phyloP scores from a whole-genome alignment of 495 filamentous ascomycete species.

The Penicillium robsamsonii region DNA sequence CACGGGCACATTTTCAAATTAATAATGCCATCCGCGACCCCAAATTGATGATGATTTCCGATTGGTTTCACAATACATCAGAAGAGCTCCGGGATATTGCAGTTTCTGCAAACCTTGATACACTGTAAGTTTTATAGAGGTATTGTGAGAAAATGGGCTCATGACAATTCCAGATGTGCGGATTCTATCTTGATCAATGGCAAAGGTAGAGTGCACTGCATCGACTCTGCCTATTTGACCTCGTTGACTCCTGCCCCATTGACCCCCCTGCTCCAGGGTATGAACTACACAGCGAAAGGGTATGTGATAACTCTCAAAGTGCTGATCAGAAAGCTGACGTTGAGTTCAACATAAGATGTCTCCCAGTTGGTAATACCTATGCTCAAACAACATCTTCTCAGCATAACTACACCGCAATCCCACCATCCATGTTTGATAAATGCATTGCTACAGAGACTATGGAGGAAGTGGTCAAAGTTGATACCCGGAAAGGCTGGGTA shows the following conservation, averaged over 20 bases:
- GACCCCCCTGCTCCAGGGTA: conserved; percentile 18
- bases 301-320: not conserved
- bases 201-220: conserved; percentile 42
- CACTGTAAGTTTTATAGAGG: conserved; percentile 1
- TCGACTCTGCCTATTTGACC: conserved; percentile 21
- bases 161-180: conserved; percentile 18
- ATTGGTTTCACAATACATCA: conserved; percentile 43
- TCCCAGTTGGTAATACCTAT: not conserved
- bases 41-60: conserved; percentile 37
- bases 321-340: not conserved
- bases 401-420: conserved; percentile 1
- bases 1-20: conserved; percentile 25
- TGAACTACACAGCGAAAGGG: conserved; percentile 9
- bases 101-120: not conserved
- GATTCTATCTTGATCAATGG: conserved; percentile 49
- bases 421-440: conserved; percentile 1
- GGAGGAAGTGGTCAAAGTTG: conserved; percentile 2
- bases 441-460: not conserved
- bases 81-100: conserved; percentile 16
- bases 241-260: conserved; percentile 33
- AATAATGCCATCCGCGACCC: conserved; percentile 30
- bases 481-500: not conserved
- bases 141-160: not conserved
- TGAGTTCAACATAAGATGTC: not conserved
- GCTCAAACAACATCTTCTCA: conserved; percentile 1